Conservation (phyloP, 2,329 filamentous ascomycete species). For the Calonectria ilicicola region DNA sequence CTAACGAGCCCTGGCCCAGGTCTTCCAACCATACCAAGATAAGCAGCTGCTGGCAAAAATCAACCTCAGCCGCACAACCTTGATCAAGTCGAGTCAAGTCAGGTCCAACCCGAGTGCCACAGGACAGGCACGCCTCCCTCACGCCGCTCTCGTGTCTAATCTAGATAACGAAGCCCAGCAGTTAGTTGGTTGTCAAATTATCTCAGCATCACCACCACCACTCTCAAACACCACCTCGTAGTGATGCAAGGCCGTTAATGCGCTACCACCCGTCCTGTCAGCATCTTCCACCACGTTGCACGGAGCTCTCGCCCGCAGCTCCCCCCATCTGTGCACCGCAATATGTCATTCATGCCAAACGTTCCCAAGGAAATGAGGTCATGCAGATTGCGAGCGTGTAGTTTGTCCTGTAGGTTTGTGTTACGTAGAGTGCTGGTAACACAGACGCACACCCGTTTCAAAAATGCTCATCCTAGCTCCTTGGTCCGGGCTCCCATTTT, state of each 20-base stretch:
- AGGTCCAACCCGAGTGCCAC: slow-evolving; percentile 4
- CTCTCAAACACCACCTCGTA: too few species aligned
- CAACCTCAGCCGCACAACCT: not conserved
- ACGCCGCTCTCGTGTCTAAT: not conserved
- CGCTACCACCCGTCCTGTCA: not conserved
- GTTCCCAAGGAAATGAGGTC: not conserved
- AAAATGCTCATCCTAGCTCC: too few species aligned
- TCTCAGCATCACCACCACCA: not conserved
- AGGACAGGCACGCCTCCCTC: too few species aligned
- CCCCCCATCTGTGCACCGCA: not conserved
- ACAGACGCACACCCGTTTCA: slow-evolving; percentile 1
- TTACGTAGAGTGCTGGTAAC: not conserved
- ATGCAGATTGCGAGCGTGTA: not conserved
- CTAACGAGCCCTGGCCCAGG: not conserved
- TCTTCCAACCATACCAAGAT: not conserved
- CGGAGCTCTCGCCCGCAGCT: not conserved
- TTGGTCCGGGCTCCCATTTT: not conserved
- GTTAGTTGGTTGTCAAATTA: too few species aligned
- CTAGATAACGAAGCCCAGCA: not conserved
- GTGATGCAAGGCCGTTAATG: not conserved
- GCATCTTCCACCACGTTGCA: not conserved
- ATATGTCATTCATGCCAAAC: not conserved
- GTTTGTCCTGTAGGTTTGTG: too few species aligned
- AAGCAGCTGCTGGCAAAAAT: slow-evolving; percentile 2
- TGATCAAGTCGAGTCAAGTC: not conserved